A percentile compares a stretch with the other conserved stretches of the same genome.
phyloP scores from a whole-genome alignment of 768 basidiomycete genomes.

The Postia placenta region DNA sequence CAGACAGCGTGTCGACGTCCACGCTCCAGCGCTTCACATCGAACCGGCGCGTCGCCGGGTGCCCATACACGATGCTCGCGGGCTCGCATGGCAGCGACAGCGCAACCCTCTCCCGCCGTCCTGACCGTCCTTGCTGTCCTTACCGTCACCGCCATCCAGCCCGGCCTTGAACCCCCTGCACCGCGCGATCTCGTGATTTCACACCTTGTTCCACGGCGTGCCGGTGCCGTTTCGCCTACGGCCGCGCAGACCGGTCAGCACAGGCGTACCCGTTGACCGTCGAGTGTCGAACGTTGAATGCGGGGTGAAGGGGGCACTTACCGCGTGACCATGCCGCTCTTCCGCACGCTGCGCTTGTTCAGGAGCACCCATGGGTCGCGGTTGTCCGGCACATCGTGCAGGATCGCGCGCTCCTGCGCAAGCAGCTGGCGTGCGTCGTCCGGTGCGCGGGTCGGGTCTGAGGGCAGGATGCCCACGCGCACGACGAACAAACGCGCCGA shows the following conservation, averaged over 20 bases:
- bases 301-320: slow-evolving; percentile 15
- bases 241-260: neutral
- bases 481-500: slow-evolving; percentile 70
- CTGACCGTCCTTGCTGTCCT: slow-evolving; percentile 2
- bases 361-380: slow-evolving; percentile 66
- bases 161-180: slow-evolving; percentile 45
- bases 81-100: slow-evolving; percentile 55
- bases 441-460: slow-evolving; percentile 50
- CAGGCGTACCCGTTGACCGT: neutral
- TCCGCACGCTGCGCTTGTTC: slow-evolving; percentile 56
- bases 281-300: too few relatives aligned
- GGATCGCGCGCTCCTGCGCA: slow-evolving; percentile 67
- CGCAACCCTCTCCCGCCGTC: slow-evolving; percentile 19
- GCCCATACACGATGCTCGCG: slow-evolving; percentile 81
- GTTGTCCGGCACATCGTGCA: slow-evolving; percentile 71
- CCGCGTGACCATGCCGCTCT: slow-evolving; percentile 33
- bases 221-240: slow-evolving; percentile 37
- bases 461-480: slow-evolving; percentile 78
- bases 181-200: slow-evolving; percentile 57
- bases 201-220: slow-evolving; percentile 69
- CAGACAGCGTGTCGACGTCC: slow-evolving; percentile 84
- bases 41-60: slow-evolving; percentile 72
- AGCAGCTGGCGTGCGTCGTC: slow-evolving; percentile 63
- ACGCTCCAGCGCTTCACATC: slow-evolving; percentile 80
- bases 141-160: too few relatives aligned